These are phyloP conservation scores for Ascobolus immersus DNA, from an alignment of 495 filamentous ascomycete species.

Conservation along the genomic window DNA sequence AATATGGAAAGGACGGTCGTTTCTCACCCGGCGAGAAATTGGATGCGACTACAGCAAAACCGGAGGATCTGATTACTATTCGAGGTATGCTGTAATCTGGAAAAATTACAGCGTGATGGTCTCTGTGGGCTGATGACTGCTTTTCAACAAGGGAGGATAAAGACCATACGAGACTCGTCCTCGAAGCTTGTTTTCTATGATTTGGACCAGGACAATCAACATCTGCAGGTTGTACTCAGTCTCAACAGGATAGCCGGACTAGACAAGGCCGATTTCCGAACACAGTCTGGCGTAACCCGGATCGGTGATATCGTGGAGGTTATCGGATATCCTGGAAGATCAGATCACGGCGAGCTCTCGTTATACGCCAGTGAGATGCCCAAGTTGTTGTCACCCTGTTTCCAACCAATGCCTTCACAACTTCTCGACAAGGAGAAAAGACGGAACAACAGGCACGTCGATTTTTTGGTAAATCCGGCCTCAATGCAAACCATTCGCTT, in stretches of 20 bases:
- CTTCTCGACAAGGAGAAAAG: constrained; percentile 39
- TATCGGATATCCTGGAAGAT: constrained; percentile 45
- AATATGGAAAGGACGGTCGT: not conserved
- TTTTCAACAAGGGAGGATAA: constrained; percentile 32
- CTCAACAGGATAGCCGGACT: constrained; percentile 28
- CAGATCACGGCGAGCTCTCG: constrained; percentile 50
- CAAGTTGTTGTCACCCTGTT: constrained; percentile 42
- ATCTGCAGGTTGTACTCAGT: constrained; percentile 50
- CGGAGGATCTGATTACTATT: constrained; percentile 10
- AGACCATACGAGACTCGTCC: constrained; percentile 14
- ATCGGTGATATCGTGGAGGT: constrained; percentile 56
- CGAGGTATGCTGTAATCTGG: constrained; percentile 16
- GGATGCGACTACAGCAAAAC: constrained; percentile 6
- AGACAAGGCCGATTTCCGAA: constrained; percentile 27
- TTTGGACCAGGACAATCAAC: constrained; percentile 40
- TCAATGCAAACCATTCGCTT: constrained; percentile 43
- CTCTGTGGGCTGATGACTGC: too few relatives aligned
- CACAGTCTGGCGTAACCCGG: constrained; percentile 30
- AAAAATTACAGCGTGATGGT: too few relatives aligned
- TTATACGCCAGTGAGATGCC: constrained; percentile 41
- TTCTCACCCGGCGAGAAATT: not conserved
- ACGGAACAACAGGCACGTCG: constrained; percentile 47
- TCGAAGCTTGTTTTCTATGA: constrained; percentile 67
- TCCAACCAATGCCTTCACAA: constrained; percentile 42
- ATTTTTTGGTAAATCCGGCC: constrained; percentile 46